phyloP scores from a whole-genome alignment of 1,139 yeast genomes.

The Lodderomyces orthopsilosis region DNA sequence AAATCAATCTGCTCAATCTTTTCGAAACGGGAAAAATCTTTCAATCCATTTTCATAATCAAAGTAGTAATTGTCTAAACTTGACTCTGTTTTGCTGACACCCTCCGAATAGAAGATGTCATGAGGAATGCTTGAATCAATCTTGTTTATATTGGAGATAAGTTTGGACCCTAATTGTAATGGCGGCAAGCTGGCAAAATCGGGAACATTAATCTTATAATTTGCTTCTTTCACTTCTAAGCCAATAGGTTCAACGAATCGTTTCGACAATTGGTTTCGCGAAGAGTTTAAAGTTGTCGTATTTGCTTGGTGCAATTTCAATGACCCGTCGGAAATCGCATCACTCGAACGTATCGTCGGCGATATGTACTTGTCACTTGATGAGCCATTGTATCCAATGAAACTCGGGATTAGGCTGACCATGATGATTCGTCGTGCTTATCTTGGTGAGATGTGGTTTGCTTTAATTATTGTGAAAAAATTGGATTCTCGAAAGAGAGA shows the following conservation, averaged over 20 bases:
- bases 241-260: conserved; percentile 38
- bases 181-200: conserved; percentile 46
- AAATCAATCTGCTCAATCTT: conserved; percentile 65
- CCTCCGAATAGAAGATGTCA: conserved; percentile 41
- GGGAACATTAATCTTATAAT: conserved; percentile 44
- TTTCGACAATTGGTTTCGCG: conserved; percentile 29
- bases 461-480: neutral
- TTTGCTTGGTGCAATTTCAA: conserved; percentile 40
- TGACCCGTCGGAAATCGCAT: conserved; percentile 25
- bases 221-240: conserved; percentile 39
- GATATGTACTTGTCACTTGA: conserved; percentile 25
- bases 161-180: conserved; percentile 41
- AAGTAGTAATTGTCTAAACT: conserved; percentile 47
- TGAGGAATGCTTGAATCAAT: conserved; percentile 47
- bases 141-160: conserved; percentile 43
- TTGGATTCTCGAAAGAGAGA: neutral
- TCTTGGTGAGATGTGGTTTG: neutral
- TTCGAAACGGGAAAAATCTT: conserved; percentile 73
- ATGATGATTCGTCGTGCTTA: conserved; percentile 4
- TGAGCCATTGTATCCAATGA: conserved; percentile 5
- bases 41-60: conserved; percentile 40
- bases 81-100: conserved; percentile 35
- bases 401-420: conserved; percentile 12
- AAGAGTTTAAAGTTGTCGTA: conserved; percentile 17
- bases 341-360: conserved; percentile 36